These are phyloP conservation scores for Populus ilicifolia DNA, from an alignment of 345 rosid genomes.

Conservation along the genomic window DNA sequence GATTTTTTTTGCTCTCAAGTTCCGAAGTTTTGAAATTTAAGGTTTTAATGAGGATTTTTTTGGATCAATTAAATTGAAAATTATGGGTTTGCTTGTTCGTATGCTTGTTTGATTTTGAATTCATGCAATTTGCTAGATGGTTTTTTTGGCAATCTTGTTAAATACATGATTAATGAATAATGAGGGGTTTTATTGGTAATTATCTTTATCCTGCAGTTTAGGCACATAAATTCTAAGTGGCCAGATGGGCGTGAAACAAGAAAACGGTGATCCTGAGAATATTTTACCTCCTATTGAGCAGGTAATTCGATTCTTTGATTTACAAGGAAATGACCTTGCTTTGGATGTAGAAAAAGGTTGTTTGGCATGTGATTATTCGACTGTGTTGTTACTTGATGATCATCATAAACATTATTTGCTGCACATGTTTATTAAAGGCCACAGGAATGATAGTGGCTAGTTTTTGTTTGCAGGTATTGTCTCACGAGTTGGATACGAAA, in stretches of 20 bases:
- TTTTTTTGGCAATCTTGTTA: background rate
- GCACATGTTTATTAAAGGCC: background rate
- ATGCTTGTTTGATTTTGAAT: background rate
- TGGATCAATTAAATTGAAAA: background rate
- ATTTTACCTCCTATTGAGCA: slow-evolving; percentile 40
- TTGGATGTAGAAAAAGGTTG: background rate
- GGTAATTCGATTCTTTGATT: slow-evolving; percentile 18
- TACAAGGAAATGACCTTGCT: background rate
- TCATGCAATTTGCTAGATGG: background rate
- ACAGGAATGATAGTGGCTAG: background rate
- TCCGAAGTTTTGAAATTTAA: background rate
- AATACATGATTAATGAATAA: background rate
- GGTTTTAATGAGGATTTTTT: background rate
- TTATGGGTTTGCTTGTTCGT: background rate
- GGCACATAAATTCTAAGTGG: background rate
- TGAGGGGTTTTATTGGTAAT: background rate
- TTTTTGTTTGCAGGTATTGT: slow-evolving; percentile 41
- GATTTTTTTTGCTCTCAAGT: background rate
- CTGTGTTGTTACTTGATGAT: background rate
- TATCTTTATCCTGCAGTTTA: background rate
- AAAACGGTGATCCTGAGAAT: slow-evolving; percentile 20
- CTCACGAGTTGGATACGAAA: slow-evolving; percentile 48
- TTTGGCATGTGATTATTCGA: background rate
- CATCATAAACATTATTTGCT: too few species aligned
- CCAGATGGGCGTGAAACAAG: slow-evolving; percentile 38